phyloP scores from a whole-genome alignment of 2,329 filamentous ascomycete genomes.

The Parastagonospora avenae region DNA sequence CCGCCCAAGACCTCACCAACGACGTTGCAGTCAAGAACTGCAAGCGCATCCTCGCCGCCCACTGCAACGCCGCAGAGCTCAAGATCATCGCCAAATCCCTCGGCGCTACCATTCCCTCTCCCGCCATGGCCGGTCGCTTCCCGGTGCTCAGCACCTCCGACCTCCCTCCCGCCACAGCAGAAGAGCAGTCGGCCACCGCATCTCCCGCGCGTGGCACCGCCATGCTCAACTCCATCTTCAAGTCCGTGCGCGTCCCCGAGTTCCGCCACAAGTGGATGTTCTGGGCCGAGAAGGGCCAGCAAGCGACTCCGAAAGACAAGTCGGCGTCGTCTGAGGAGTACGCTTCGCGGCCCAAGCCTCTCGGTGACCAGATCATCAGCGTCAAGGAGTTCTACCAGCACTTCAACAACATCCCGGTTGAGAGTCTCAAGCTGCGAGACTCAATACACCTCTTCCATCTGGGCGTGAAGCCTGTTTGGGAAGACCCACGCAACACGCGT shows the following conservation, averaged over 20 bases:
- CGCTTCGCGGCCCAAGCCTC: constrained; percentile 53
- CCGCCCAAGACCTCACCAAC: constrained; percentile 18
- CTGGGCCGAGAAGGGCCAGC: constrained; percentile 54
- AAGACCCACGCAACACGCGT: constrained; percentile 82
- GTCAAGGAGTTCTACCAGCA: constrained; percentile 57
- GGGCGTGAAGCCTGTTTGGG: constrained; percentile 81
- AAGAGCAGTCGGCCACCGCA: constrained; percentile 63
- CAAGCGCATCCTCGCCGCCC: constrained; percentile 24
- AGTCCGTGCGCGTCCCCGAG: constrained; percentile 55
- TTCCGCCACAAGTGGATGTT: constrained; percentile 59
- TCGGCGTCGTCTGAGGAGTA: constrained; percentile 42
- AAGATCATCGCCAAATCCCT: constrained; percentile 13
- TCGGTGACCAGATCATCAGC: constrained; percentile 51
- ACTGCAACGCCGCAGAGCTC: constrained; percentile 14
- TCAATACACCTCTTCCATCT: constrained; percentile 79
- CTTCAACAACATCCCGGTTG: constrained; percentile 75
- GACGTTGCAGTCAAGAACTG: constrained; percentile 25
- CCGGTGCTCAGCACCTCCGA: constrained; percentile 44
- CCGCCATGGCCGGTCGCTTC: constrained; percentile 39
- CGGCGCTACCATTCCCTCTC: constrained; percentile 5
- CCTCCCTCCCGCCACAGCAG: constrained; percentile 66
- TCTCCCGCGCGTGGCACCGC: constrained; percentile 79
- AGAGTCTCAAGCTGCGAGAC: constrained; percentile 70
- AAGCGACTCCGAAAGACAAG: constrained; percentile 30
- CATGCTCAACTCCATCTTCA: constrained; percentile 62